phyloP scores from a whole-genome alignment of 75 land plant species.

The Pinus tabuliformis region DNA sequence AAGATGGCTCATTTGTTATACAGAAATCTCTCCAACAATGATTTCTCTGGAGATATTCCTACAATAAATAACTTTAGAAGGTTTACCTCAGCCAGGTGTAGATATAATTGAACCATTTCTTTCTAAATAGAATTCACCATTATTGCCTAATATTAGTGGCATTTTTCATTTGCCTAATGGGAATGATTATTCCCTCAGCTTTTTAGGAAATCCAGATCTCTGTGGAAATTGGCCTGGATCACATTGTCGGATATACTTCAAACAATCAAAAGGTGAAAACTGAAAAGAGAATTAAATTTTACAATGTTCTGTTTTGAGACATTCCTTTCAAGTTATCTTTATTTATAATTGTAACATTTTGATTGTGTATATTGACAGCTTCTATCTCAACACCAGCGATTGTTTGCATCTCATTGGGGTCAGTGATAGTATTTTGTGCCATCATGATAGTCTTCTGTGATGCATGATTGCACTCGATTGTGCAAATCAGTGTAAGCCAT shows the following conservation, averaged over 20 bases:
- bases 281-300: not conserved
- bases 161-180: not conserved
- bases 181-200: slow-evolving; percentile 26
- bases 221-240: slow-evolving; percentile 24
- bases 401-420: slow-evolving; percentile 58
- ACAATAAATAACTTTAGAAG: slow-evolving; percentile 70
- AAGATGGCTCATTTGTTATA: not conserved
- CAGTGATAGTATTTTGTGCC: slow-evolving; percentile 48
- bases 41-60: slow-evolving; percentile 78
- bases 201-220: slow-evolving; percentile 41
- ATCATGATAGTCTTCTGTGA: slow-evolving; percentile 48
- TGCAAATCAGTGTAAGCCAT: slow-evolving; percentile 31
- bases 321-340: not conserved
- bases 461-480: slow-evolving; percentile 49
- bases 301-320: not conserved
- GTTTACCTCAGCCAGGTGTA: slow-evolving; percentile 73
- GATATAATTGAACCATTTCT: not conserved
- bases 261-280: slow-evolving; percentile 33
- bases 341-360: slow-evolving; percentile 19
- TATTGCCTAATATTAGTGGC: not conserved
- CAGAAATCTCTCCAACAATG: slow-evolving; percentile 91
- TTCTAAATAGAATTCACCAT: not conserved
- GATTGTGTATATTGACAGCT: not conserved
- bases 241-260: slow-evolving; percentile 2
- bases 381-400: not conserved